These are phyloP conservation scores for Friedmanniomyces simplex DNA, from an alignment of 495 filamentous ascomycete species.

Conservation along the genomic window DNA sequence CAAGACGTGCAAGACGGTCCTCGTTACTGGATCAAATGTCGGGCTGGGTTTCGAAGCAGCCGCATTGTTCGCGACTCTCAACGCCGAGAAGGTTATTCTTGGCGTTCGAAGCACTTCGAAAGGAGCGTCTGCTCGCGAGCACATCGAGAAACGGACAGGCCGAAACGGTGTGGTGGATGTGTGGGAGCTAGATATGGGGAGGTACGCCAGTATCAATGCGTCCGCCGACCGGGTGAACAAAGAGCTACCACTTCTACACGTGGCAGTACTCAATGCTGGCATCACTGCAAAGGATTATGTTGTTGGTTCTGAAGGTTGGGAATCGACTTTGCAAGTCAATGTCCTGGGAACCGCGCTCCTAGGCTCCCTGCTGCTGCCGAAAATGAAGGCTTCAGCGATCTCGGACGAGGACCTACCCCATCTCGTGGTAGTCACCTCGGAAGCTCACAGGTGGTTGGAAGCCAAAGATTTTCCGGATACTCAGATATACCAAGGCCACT, in stretches of 20 bases:
- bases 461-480: too few relatives aligned
- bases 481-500: too few relatives aligned
- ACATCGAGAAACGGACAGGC: not conserved
- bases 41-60: constrained; percentile 17
- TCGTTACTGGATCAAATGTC: constrained; percentile 18
- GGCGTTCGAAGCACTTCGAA: constrained; percentile 13
- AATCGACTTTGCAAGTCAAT: constrained; percentile 51
- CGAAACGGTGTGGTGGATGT: constrained; percentile 12
- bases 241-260: constrained; percentile 19
- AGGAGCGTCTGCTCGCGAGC: constrained; percentile 14
- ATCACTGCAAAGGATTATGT: not conserved
- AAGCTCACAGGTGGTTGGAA: too few relatives aligned
- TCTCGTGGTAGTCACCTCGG: too few relatives aligned
- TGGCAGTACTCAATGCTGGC: constrained; percentile 22
- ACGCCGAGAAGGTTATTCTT: constrained; percentile 10
- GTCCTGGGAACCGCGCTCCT: constrained; percentile 47
- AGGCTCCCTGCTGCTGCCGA: constrained; percentile 44
- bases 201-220: constrained; percentile 19
- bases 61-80: constrained; percentile 11
- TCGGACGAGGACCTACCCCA: too few relatives aligned
- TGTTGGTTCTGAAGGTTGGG: constrained; percentile 36
- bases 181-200: constrained; percentile 25
- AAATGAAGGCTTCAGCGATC: too few relatives aligned
- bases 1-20: constrained; percentile 5
- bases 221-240: constrained; percentile 17